phyloP scores from a whole-genome alignment of 495 filamentous ascomycete species.

The Talaromyces adpressus region DNA sequence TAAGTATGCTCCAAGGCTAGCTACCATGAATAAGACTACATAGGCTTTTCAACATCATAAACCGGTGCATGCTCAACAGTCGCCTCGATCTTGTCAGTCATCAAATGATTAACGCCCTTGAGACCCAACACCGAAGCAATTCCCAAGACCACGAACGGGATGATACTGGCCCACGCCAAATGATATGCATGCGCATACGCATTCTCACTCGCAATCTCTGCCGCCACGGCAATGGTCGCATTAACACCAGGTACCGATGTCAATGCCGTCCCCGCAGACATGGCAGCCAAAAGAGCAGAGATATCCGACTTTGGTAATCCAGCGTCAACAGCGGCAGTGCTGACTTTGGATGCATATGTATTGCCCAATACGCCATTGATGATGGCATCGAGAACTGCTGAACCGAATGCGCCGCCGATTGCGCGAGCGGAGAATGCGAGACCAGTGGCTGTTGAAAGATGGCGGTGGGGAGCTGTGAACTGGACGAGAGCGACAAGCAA shows the following conservation, averaged over 20 bases:
- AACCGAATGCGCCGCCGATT: neutral
- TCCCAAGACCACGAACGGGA: slow-evolving; percentile 47
- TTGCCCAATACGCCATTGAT: neutral
- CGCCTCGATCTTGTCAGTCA: slow-evolving; percentile 44
- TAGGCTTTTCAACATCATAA: neutral
- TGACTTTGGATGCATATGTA: neutral
- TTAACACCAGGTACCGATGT: slow-evolving; percentile 25
- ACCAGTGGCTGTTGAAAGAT: neutral
- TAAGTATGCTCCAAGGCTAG: no score
- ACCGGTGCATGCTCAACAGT: slow-evolving; percentile 31
- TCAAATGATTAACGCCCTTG: slow-evolving; percentile 42
- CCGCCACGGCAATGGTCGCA: slow-evolving; percentile 25
- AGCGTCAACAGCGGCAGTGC: neutral
- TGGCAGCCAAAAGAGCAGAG: neutral
- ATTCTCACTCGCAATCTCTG: slow-evolving; percentile 28
- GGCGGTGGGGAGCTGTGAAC: neutral
- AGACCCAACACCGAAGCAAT: slow-evolving; percentile 34
- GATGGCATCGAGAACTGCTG: neutral
- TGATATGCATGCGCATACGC: slow-evolving; percentile 39
- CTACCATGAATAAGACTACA: neutral
- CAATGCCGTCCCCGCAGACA: neutral
- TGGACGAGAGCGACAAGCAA: neutral
- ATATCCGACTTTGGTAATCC: neutral
- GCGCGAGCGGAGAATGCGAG: neutral
- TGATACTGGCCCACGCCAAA: slow-evolving; percentile 43